A percentile compares a stretch with the other conserved stretches of the same genome.
phyloP scores from a whole-genome alignment of 2,329 filamentous ascomycete species.

The Dactylonectria estremocensis region DNA sequence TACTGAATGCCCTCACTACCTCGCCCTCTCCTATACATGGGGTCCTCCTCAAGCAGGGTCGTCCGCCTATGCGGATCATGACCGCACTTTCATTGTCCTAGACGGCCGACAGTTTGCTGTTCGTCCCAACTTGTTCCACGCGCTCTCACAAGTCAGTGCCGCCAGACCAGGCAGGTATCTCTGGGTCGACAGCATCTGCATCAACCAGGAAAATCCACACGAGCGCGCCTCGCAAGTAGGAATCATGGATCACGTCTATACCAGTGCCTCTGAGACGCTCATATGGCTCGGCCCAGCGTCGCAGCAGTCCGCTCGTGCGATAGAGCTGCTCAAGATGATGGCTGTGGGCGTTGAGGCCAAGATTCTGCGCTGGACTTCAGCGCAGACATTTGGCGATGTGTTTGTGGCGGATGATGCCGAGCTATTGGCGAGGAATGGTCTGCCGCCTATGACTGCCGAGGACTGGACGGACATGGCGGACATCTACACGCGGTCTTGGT shows the following conservation, averaged over 20 bases:
- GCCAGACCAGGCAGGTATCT: constrained; percentile 35
- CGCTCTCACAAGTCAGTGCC: constrained; percentile 28
- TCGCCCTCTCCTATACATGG: constrained; percentile 48
- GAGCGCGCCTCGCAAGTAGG: constrained; percentile 41
- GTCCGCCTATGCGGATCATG: constrained; percentile 9
- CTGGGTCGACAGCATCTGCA: constrained; percentile 47
- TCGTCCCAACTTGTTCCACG: constrained; percentile 36
- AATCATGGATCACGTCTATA: constrained; percentile 45
- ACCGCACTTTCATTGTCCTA: constrained; percentile 26
- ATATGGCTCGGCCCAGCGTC: constrained; percentile 43
- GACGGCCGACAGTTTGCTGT: constrained; percentile 34
- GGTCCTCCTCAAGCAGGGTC: constrained; percentile 20
- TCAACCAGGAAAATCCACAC: constrained; percentile 38
- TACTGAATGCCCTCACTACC: constrained; percentile 35
- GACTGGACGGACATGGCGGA: constrained; percentile 38
- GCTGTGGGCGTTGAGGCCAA: constrained; percentile 30
- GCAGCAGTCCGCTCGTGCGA: constrained; percentile 20
- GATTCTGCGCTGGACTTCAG: constrained; percentile 34
- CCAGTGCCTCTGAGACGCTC: constrained; percentile 35
- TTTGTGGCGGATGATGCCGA: constrained; percentile 39
- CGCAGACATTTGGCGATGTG: constrained; percentile 33
- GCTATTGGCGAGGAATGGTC: constrained; percentile 31
- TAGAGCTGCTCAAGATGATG: constrained; percentile 26
- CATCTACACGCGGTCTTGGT: constrained; percentile 44
- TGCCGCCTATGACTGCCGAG: constrained; percentile 33